A percentile compares a stretch with the other conserved stretches of the same genome.
phyloP scores from a whole-genome alignment of 768 basidiomycete species.

The Aureoboletus auriporus region DNA sequence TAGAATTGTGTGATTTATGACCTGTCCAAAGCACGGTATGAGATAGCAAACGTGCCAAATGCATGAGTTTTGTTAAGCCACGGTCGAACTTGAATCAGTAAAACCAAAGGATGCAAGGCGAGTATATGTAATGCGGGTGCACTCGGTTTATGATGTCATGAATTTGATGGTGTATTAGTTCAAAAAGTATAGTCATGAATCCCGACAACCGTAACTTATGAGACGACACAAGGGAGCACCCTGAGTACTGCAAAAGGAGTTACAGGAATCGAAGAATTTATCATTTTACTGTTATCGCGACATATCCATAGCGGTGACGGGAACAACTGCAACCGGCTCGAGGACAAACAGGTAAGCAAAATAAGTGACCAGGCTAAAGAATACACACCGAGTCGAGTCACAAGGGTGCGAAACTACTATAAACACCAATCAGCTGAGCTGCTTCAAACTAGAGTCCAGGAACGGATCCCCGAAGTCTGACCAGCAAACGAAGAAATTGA shows the following conservation, averaged over 20 bases:
- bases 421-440: slow-evolving; percentile 17
- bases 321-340: not conserved
- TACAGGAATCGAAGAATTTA: not conserved
- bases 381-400: slow-evolving; percentile 8
- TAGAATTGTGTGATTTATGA: not conserved
- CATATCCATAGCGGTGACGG: not conserved
- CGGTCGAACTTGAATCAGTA: too few species aligned
- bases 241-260: not conserved
- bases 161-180: not conserved
- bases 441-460: slow-evolving; percentile 33
- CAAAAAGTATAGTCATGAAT: not conserved
- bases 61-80: not conserved
- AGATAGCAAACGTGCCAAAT: slow-evolving; percentile 33
- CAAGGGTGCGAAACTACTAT: too few species aligned
- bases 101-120: too few species aligned
- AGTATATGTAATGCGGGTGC: too few species aligned
- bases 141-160: too few species aligned
- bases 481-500: not conserved
- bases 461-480: slow-evolving; percentile 58
- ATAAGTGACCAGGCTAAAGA: not conserved
- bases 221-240: too few species aligned
- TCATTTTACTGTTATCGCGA: not conserved
- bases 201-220: not conserved
- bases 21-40: too few species aligned
- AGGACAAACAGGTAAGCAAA: slow-evolving; percentile 3